phyloP scores from a whole-genome alignment of 306 rosid species.

The Pterocarpus macrocarpus region DNA sequence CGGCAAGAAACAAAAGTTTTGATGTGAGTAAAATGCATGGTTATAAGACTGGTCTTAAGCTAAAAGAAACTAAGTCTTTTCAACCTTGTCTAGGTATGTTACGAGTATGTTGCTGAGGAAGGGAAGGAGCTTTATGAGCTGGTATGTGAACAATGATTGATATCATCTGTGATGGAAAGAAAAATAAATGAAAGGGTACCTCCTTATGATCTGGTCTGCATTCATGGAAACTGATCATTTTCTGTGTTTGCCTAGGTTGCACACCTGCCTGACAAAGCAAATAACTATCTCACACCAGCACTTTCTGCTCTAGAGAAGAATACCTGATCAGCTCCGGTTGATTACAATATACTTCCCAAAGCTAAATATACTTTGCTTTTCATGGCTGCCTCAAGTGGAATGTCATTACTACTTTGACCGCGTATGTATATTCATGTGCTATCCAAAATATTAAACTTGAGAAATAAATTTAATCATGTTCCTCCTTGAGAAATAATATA shows the following conservation, averaged over 20 bases:
- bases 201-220: conserved; percentile 22
- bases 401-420: too few relatives aligned
- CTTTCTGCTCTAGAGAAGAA: conserved; percentile 92
- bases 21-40: conserved; percentile 70
- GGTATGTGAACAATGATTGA: conserved; percentile 59
- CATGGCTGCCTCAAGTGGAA: too few relatives aligned
- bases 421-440: background rate
- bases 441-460: background rate
- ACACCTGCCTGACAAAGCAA: conserved; percentile 98
- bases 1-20: conserved; percentile 98
- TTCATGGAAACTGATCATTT: conserved; percentile 34
- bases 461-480: too few relatives aligned
- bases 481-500: background rate
- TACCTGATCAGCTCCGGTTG: conserved; percentile 61
- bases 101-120: conserved; percentile 87
- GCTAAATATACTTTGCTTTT: too few relatives aligned
- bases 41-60: conserved; percentile 33
- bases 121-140: conserved; percentile 96
- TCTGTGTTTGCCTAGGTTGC: conserved; percentile 74
- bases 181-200: background rate
- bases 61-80: conserved; percentile 35
- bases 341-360: background rate
- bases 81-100: conserved; percentile 74
- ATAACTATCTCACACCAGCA: conserved; percentile 95
- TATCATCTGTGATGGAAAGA: conserved; percentile 12